Base-by-base conservation (phyloP, 495 filamentous ascomycete genomes). In the Rusavskia elegans region DNA sequence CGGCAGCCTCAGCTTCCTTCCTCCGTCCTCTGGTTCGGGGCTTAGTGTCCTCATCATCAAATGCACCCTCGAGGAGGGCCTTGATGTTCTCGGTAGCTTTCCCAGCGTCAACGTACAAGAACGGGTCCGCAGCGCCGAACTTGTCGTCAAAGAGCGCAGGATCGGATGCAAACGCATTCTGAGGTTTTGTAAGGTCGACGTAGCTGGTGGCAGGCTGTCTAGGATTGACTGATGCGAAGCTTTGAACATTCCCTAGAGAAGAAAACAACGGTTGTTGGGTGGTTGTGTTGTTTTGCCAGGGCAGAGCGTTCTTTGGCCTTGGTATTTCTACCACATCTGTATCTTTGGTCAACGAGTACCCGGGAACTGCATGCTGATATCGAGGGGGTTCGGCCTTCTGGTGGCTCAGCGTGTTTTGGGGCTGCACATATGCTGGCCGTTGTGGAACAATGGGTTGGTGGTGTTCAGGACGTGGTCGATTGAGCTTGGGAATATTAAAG, bases 51-150 rank as follows among this genome's bases (percentile, higher is more conserved):
- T 87, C 83, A 45, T 89, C 87, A 45, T 92, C 89, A 57, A 95
- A 82, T 2, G 83, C 83, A 20, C 89, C 89, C 66, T 94, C 87
- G 3, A 95, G 70, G 16, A 95, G 64, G 30, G 83, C 87, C 64
- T 95, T 94, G 53, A 95, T 80, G 57, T 93, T 86, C 53, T 86
- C 83, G 14, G 81, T 79, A 3, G 89, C 87, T 59, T 90, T 83
- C 25, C 72, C 72, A 0, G 82, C 71, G 59, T 94, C 86, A 0
- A 93, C 80, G 61, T 87, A 93, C 5, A 77, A 68, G 49, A 77
- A 76, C 44, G 77, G 75, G 50, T 87, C 81, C 45, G 63, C 59
- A 5, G 67, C 62, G 8, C 69, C 69, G 51, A 74, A 73, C 1
- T 55, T 61, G 16, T 66, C 59, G 53, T 64, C 57, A 17, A 52